phyloP scores from a whole-genome alignment of 2,329 filamentous ascomycete species.

The Orbilia oligospora region DNA sequence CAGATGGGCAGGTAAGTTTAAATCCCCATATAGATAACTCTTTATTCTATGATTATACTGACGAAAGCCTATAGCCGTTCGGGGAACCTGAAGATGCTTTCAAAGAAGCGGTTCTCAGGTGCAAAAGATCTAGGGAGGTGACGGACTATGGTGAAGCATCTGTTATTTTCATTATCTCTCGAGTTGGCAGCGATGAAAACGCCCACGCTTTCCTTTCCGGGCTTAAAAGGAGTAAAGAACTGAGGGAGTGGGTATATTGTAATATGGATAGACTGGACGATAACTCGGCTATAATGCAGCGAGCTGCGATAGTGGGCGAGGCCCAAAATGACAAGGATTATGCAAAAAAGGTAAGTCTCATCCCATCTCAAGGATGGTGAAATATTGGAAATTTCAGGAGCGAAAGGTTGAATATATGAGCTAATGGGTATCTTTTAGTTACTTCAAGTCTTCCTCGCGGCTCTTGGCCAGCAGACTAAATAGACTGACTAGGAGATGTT shows the following conservation, averaged over 20 bases:
- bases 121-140: constrained; percentile 21
- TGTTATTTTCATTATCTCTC: constrained; percentile 43
- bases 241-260: constrained; percentile 53
- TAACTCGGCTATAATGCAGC: constrained; percentile 26
- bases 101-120: constrained; percentile 26
- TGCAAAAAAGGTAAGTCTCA: constrained; percentile 29
- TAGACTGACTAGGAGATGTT: not conserved
- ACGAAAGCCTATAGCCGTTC: constrained; percentile 19
- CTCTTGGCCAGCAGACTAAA: constrained; percentile 29
- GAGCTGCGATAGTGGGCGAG: constrained; percentile 17
- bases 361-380: not conserved
- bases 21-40: not conserved
- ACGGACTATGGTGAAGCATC: constrained; percentile 39
- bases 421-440: constrained; percentile 23
- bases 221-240: constrained; percentile 15
- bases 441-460: constrained; percentile 33
- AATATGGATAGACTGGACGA: constrained; percentile 36
- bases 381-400: no score
- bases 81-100: constrained; percentile 13
- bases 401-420: not conserved
- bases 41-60: not conserved
- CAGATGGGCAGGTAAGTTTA: constrained; percentile 41
- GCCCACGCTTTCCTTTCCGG: constrained; percentile 4
- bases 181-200: constrained; percentile 15
- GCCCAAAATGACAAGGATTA: constrained; percentile 34